Evolutionary conservation across 2,329 filamentous ascomycete genomes (phyloP), one percentile per base, ranked within the genome.

Genomic region (Xylogone sp.): DNA sequence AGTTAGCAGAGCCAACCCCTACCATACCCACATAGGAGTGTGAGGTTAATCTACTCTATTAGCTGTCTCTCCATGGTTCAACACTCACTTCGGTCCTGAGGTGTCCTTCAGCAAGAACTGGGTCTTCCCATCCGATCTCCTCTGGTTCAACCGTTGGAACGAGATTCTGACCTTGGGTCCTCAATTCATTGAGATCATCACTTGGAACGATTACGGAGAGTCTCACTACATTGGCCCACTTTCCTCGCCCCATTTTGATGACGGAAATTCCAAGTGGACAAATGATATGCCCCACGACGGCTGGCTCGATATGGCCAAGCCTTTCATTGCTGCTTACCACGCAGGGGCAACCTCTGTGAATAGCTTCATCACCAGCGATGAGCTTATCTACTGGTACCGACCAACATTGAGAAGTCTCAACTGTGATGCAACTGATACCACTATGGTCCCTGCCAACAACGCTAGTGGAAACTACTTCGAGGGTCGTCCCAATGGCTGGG

Each of bases 61-160:
- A 56, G 55, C 58, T 31, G 57, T 60, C 62, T 73, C 54, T 69
- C 61, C 61, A 52, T 77, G 54, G 66, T 78, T 61, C 45, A 54
- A 45, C 19, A 59, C 59, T 12, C 57, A 59, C 47, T 61, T 48
- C 16, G 74, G 72, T 52, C 66, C 69, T 74, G 74, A 61, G 46
- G 59, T 61, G 3, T 50, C 57, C 4, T 52, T 49, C 18, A 49
- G 50, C 24, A 52, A 86, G 69, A 82, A 83, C 61, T 84, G 81
- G 80, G 67, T 82, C 10, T 84, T 77, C 69, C 71, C 73, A 8
- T 77, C 78, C n/a, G 81, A 84, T 53, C 69, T 74, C 43, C 65
- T 84, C 13, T 85, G 81, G 79, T 75, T 72, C 54, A 69, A 79
- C 45, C 76, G 81, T 3, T 84, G 81, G 81, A 65, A 72, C 22